Base-by-base conservation (phyloP, 495 filamentous ascomycete species). In the Neurospora sp. region DNA sequence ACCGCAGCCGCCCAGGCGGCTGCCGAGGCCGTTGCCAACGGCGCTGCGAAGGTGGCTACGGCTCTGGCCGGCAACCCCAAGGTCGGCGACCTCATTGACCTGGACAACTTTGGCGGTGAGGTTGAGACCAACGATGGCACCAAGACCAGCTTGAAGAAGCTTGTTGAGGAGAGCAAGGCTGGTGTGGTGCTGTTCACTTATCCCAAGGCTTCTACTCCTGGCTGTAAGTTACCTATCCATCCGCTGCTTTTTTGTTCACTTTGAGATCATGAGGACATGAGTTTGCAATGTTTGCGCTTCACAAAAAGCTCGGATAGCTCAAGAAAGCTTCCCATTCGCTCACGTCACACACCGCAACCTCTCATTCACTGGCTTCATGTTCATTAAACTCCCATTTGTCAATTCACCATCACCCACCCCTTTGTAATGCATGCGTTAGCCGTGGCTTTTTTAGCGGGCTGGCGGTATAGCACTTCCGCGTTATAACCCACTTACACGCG, bases 151-250 rank as follows among this genome's bases (percentile, higher is more conserved):
- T 84, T 99, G 70, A 88, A 91, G 82, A 85, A 85, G 71, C 88
- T 99, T 35, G 89, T 98, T 18, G 91, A 93, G 54, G 87, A 90
- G 75, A 95, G 94, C 85, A 90, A 93, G 83, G 85, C 86, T 70
- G 95, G 96, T 27, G 92, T 98, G 31, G 92, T 97, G 18, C 81
- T 99, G 39, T 98, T 99, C 81, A 97, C 94, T 41, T 99, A 98
- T 79, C 96, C 96, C 39, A 97, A 92, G 85, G 96, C 96, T 73
- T 95, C 92, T 12, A 99, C 96, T 38, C 92, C 92, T 38, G 96
- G 96, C 72, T 99, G 96, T 97, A 90, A 88, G 93, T 88, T 72
- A 70, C 39, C 73, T 72, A 70, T 39, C 73, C 7, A 0, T 48
- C 31, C n/a, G 41, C 31, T 23, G 23, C 8, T n/a, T 69, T 75